Evolutionary conservation across 495 filamentous ascomycete genomes (phyloP).

Genomic region (Penicillium cosmopolitanum): DNA sequence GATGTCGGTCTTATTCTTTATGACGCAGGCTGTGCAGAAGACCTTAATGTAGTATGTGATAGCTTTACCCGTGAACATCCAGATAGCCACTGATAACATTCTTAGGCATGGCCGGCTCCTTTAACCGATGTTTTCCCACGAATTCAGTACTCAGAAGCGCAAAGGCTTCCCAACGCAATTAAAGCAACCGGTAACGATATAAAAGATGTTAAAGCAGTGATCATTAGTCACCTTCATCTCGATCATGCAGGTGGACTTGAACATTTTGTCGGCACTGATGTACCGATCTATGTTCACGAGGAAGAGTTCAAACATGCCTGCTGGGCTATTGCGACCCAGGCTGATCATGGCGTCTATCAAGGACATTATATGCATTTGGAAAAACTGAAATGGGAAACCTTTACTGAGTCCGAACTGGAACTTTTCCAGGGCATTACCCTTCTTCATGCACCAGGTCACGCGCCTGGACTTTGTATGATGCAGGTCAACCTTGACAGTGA

Average conservation of each 20-base stretch:
- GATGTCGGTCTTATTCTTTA: conserved; percentile 53
- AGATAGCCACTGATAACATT: background rate
- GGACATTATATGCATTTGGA: conserved; percentile 40
- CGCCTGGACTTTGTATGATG: conserved; percentile 41
- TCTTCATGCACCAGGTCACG: conserved; percentile 45
- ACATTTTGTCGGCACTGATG: conserved; percentile 48
- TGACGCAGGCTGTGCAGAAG: conserved; percentile 55
- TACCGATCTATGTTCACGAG: conserved; percentile 58
- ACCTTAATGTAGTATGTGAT: conserved; percentile 39
- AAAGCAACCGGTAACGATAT: conserved; percentile 50
- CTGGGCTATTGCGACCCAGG: conserved; percentile 47
- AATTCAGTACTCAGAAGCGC: conserved; percentile 40
- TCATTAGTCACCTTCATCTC: conserved; percentile 57
- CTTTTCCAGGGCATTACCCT: conserved; percentile 42
- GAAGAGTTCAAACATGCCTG: conserved; percentile 54
- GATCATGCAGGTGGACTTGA: conserved; percentile 60
- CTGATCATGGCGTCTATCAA: conserved; percentile 50
- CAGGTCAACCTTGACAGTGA: conserved; percentile 42
- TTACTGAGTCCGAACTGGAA: conserved; percentile 34
- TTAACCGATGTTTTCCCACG: conserved; percentile 51
- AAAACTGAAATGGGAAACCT: conserved; percentile 41
- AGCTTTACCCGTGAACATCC: no score
- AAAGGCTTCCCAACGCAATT: conserved; percentile 51
- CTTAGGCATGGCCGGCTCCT: conserved; percentile 41
- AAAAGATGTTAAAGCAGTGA: conserved; percentile 55